Percentiles rank a stretch among this genome's conserved stretches.
Conservation (phyloP, 2,329 filamentous ascomycete genomes). For the Colletotrichum falcatum region DNA sequence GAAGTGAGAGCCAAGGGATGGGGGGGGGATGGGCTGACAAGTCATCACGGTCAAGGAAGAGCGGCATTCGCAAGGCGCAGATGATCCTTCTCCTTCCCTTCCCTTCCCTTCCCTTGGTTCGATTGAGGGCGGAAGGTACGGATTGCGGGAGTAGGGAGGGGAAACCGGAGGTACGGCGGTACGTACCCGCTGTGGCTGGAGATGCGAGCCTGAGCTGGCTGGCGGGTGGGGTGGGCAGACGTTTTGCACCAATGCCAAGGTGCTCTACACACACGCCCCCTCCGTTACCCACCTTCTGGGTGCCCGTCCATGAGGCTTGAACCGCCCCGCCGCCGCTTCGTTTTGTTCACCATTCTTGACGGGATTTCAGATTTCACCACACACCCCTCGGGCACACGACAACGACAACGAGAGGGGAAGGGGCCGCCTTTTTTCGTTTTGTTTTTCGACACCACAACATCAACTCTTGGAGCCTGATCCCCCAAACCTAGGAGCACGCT, state of each 20-base stretch:
- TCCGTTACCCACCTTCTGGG: conserved; percentile 38
- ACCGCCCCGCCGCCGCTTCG: conserved; percentile 19
- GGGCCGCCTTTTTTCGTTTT: neutral
- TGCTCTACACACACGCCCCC: conserved; percentile 26
- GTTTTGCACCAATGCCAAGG: neutral
- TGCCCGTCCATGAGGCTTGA: conserved; percentile 31
- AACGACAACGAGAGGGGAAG: neutral
- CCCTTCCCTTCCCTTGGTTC: neutral
- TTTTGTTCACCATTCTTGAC: conserved; percentile 20
- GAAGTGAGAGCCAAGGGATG: conserved; percentile 12
- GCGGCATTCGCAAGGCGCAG: neutral
- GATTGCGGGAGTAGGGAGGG: conserved; percentile 1
- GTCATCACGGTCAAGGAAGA: conserved; percentile 29
- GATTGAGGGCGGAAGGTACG: conserved; percentile 11
- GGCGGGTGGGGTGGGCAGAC: conserved; percentile 11
- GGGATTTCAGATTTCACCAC: conserved; percentile 27
- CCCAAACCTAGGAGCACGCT: neutral
- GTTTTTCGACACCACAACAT: conserved; percentile 24
- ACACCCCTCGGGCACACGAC: conserved; percentile 27
- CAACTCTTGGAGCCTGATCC: conserved; percentile 21
- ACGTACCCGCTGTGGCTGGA: conserved; percentile 33
- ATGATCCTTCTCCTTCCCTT: conserved; percentile 12
- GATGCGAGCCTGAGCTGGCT: conserved; percentile 15
- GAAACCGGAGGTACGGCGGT: neutral
- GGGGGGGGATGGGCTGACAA: conserved; percentile 36